A percentile compares a stretch with the other conserved stretches of the same genome.
Conservation (phyloP, 2,329 filamentous ascomycete genomes). For the Thelonectria olida region DNA sequence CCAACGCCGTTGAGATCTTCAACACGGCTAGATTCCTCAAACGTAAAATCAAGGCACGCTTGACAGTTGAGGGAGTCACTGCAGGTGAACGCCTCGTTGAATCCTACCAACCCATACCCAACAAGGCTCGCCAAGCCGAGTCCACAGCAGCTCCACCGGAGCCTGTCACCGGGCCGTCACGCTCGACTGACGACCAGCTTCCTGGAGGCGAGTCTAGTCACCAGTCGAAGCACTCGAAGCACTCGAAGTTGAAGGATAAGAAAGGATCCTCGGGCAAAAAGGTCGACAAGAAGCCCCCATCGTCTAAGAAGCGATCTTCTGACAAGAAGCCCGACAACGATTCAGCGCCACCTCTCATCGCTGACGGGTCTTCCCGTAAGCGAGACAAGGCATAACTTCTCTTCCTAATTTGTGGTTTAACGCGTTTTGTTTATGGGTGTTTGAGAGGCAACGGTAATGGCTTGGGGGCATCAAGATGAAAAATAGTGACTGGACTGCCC, state of each 20-base stretch:
- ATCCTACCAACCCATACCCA: background rate
- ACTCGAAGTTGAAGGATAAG: conserved; percentile 14
- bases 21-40: conserved; percentile 39
- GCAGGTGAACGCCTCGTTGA: conserved; percentile 1
- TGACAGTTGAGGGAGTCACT: conserved; percentile 30
- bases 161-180: conserved; percentile 19
- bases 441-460: conserved; percentile 9
- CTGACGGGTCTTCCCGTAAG: background rate
- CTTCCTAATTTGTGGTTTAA: too few species aligned
- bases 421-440: too few species aligned
- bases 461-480: too few species aligned
- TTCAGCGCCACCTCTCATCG: background rate
- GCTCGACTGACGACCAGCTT: conserved; percentile 5
- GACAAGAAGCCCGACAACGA: conserved; percentile 21
- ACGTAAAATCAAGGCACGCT: conserved; percentile 35
- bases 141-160: background rate
- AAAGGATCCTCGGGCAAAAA: conserved; percentile 22
- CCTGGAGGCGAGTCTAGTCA: conserved; percentile 19
- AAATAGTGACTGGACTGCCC: too few species aligned
- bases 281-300: background rate
- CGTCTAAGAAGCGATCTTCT: conserved; percentile 3
- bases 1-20: conserved; percentile 36
- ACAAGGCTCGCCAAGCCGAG: background rate
- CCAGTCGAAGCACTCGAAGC: conserved; percentile 25
- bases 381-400: conserved; percentile 8